These are phyloP conservation scores for Primulina eburnea DNA, from an alignment of 257 asterid species.

Conservation along the genomic window DNA sequence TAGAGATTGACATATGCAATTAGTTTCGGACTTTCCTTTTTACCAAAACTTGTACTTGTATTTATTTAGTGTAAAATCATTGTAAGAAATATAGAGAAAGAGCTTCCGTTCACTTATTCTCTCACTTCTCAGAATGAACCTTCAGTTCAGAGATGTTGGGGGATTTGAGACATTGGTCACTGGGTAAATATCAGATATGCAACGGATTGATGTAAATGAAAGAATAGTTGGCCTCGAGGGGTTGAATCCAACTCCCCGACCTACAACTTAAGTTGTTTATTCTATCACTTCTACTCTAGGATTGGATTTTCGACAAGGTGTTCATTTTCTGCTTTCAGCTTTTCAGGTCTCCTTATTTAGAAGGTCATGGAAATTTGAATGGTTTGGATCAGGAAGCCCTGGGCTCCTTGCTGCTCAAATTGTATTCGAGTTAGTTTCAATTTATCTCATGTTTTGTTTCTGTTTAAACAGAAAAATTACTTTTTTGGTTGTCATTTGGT, in stretches of 20 bases:
- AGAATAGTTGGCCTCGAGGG: slow-evolving; percentile 72
- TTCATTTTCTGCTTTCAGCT: slow-evolving; percentile 34
- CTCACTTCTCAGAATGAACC: no score
- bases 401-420: slow-evolving; percentile 58
- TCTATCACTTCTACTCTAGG: background rate
- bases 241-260: slow-evolving; percentile 86
- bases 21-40: no score
- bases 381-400: slow-evolving; percentile 80
- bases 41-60: no score
- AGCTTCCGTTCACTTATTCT: no score
- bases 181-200: slow-evolving; percentile 57
- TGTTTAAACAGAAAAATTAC: background rate
- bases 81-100: no score
- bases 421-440: slow-evolving; percentile 55
- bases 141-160: slow-evolving; percentile 78
- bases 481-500: background rate
- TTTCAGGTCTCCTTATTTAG: slow-evolving; percentile 68
- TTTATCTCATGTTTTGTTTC: slow-evolving; percentile 4
- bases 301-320: slow-evolving; percentile 18
- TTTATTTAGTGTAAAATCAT: no score
- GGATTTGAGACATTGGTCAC: slow-evolving; percentile 70
- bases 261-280: slow-evolving; percentile 76
- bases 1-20: no score
- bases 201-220: slow-evolving; percentile 72
- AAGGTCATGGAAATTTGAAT: slow-evolving; percentile 75